Percentiles rank a stretch among this genome's conserved stretches.
Conservation (phyloP, 164 flowering plant species). For the Tetrastigma voinierianum region DNA sequence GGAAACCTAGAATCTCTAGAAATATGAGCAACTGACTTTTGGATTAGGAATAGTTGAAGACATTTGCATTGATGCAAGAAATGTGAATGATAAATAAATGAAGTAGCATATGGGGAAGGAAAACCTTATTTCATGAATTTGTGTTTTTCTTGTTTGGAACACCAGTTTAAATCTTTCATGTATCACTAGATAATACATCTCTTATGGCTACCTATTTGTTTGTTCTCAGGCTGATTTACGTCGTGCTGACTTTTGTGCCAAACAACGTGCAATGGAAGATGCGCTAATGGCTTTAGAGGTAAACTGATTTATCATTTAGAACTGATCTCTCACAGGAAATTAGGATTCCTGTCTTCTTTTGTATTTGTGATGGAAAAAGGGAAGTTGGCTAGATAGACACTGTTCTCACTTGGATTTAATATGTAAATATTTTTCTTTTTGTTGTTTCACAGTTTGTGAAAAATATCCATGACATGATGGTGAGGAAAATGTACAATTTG, state of each 20-base stretch:
- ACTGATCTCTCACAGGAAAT: too few relatives aligned
- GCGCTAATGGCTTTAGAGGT: constrained; percentile 94
- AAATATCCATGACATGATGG: constrained; percentile 84
- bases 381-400: too few relatives aligned
- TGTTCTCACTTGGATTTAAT: too few relatives aligned
- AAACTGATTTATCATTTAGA: constrained; percentile 3
- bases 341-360: background rate
- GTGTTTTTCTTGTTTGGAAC: background rate
- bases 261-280: constrained; percentile 95
- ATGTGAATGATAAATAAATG: too few relatives aligned
- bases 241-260: constrained; percentile 75
- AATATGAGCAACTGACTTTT: too few relatives aligned
- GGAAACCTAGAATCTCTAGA: too few relatives aligned
- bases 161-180: background rate
- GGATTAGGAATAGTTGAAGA: too few relatives aligned
- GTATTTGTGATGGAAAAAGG: too few relatives aligned
- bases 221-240: constrained; percentile 81
- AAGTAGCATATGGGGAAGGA: too few relatives aligned
- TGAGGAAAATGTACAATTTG: constrained; percentile 77
- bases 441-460: constrained; percentile 67
- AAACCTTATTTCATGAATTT: background rate
- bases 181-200: background rate
- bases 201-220: constrained; percentile 3
- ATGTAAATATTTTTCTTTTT: background rate
- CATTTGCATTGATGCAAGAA: too few relatives aligned